Evolutionary conservation across 768 basidiomycete genomes (phyloP).

Genomic region (Lactifluus subvellereus): DNA sequence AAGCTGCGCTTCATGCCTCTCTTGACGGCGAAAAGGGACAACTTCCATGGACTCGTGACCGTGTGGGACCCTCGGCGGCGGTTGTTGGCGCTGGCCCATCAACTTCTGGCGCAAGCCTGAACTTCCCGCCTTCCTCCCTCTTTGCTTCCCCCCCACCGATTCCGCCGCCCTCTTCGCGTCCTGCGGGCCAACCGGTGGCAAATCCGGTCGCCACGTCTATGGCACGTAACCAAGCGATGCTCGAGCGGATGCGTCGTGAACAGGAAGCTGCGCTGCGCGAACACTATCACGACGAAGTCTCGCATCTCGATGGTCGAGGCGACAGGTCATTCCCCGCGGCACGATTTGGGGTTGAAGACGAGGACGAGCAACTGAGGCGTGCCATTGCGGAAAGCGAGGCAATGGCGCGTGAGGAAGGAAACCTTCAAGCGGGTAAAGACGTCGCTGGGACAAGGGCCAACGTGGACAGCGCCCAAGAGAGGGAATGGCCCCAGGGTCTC

Average conservation of each 20-base stretch:
- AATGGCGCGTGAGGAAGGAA: slow-evolving; percentile 34
- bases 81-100: background rate
- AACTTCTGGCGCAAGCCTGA: background rate
- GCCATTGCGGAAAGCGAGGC: slow-evolving; percentile 59
- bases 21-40: slow-evolving; percentile 34
- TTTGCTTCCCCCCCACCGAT: slow-evolving; percentile 30
- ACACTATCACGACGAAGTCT: slow-evolving; percentile 35
- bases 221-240: slow-evolving; percentile 27
- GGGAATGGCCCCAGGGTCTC: background rate
- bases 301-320: slow-evolving; percentile 24
- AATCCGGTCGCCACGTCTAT: slow-evolving; percentile 18
- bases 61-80: background rate
- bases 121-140: slow-evolving; percentile 23
- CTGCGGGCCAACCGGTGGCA: slow-evolving; percentile 25
- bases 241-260: slow-evolving; percentile 41
- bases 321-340: slow-evolving; percentile 10
- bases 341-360: slow-evolving; percentile 39
- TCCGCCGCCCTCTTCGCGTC: slow-evolving; percentile 27
- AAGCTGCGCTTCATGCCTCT: slow-evolving; percentile 83
- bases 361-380: slow-evolving; percentile 48
- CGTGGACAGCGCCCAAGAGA: background rate
- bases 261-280: slow-evolving; percentile 54
- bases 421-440: slow-evolving; percentile 19
- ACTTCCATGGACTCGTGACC: slow-evolving; percentile 1
- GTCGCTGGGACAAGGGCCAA: slow-evolving; percentile 22